Evolutionary conservation across 2,329 filamentous ascomycete genomes (phyloP), one percentile per base, ranked within the genome.

Genomic region (Daldinia sp.): DNA sequence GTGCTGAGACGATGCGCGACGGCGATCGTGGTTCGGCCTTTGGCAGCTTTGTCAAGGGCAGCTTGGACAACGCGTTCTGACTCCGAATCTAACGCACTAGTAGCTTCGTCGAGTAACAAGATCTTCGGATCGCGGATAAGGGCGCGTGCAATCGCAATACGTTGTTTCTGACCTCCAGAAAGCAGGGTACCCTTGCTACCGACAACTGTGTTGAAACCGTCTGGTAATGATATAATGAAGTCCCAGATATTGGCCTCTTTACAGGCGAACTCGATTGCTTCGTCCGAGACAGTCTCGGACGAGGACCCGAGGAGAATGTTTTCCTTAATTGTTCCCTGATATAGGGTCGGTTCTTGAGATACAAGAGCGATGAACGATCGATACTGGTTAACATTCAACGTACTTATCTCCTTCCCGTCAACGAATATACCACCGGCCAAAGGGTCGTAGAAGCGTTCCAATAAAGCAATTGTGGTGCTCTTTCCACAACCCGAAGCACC

Each of bases 401-500:
- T 83, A 62, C 87, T 90, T 71, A 98, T 92, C 65, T 97, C 92
- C 66, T 89, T 87, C 58, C 89, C 92, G 72, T 98, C 94, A 15
- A 98, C 83, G 61, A 87, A 92, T 30, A 99, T 83, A 11, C 88
- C 88, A 10, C 95, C 95, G 0, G 87, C 84, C 0, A 95, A 83
- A 0, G 94, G 92, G 71, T 98, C 93, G 74, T 98, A 98, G 80
- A 98, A 98, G 30, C 95, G 90, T 76, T 98, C 94, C 29, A 98
- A 82, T 3, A 98, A 83, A 3, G 92, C 91, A 74, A 98, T 96
- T 0, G 94, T 96, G 0, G 95, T 98, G 50, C 89, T 93, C 81
- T 99, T 98, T 60, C 95, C 95, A 73, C 94, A 97, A 2, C 95
- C 94, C 45, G 91, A 95, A 0, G 94, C 90, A n/a, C 95, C 95